Evolutionary conservation across 2,329 filamentous ascomycete species (phyloP).

Genomic region (Aquanectria penicillioides): DNA sequence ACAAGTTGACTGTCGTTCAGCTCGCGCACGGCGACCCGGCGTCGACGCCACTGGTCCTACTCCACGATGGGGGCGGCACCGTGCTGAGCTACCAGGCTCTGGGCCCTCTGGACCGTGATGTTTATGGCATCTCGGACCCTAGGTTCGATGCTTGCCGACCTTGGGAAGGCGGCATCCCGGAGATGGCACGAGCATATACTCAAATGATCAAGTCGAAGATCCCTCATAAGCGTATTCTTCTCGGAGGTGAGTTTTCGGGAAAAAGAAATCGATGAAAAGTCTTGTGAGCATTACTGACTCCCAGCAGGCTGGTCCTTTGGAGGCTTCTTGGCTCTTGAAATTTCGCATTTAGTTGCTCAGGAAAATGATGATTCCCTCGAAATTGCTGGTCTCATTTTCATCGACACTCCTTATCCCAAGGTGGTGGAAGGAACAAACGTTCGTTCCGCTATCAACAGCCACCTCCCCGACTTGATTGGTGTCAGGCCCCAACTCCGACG

Average conservation of each 20-base stretch:
- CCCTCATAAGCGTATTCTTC: conserved; percentile 13
- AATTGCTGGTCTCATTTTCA: conserved; percentile 16
- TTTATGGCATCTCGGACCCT: conserved; percentile 19
- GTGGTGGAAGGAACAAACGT: conserved; percentile 14
- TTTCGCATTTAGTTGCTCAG: conserved; percentile 7
- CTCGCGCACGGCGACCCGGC: conserved; percentile 15
- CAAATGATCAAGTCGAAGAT: conserved; percentile 16
- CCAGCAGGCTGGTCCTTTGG: conserved; percentile 14
- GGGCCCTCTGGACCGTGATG: conserved; percentile 18
- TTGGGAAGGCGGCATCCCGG: conserved; percentile 15
- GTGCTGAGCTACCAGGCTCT: conserved; percentile 19
- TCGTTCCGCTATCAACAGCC: conserved; percentile 13
- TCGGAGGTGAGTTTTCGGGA: conserved; percentile 3
- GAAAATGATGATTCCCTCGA: conserved; percentile 8
- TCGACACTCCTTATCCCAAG: conserved; percentile 13
- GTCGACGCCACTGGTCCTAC: conserved; percentile 17
- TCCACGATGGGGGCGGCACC: conserved; percentile 18
- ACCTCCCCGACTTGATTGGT: conserved; percentile 11
- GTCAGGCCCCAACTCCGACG: conserved; percentile 14
- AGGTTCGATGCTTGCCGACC: conserved; percentile 16
- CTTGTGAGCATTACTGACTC: background rate
- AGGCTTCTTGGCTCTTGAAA: conserved; percentile 10
- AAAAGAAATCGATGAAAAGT: background rate
- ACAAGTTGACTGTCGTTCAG: conserved; percentile 15
- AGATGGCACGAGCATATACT: conserved; percentile 12